Conservation (phyloP, 1,284 basidiomycete species). For the Cutaneotrichosporon cutaneum region DNA sequence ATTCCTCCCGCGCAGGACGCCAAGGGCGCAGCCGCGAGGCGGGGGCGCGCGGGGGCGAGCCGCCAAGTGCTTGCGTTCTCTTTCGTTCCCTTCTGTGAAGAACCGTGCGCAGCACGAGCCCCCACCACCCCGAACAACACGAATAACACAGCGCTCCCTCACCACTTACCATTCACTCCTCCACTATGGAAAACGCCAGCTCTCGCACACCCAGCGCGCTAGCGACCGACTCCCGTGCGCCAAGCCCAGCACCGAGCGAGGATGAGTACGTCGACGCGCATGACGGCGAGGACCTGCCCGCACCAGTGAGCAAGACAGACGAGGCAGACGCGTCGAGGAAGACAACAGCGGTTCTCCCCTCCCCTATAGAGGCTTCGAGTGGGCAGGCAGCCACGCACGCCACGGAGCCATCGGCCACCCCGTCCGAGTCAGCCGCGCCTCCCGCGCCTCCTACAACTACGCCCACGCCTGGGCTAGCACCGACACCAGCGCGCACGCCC, state of each 20-base stretch:
- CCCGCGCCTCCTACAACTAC: too few species aligned
- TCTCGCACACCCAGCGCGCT: neutral
- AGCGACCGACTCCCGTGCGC: neutral
- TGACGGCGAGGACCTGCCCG: neutral
- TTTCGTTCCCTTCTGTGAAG: neutral
- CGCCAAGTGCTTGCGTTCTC: too few species aligned
- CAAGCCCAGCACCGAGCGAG: neutral
- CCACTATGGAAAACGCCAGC: neutral
- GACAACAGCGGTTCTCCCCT: too few species aligned
- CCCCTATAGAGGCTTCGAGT: too few species aligned
- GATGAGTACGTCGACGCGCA: neutral
- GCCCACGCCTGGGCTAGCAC: too few species aligned
- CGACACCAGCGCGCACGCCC: neutral
- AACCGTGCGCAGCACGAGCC: neutral
- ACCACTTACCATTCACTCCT: neutral
- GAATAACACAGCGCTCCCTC: neutral
- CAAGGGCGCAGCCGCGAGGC: too few species aligned
- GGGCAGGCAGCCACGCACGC: too few species aligned
- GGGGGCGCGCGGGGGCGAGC: too few species aligned
- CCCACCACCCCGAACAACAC: neutral
- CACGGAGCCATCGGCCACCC: too few species aligned
- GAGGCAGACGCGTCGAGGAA: neutral
- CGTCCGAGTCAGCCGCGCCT: too few species aligned
- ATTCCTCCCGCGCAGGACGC: too few species aligned
- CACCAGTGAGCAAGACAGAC: neutral